phyloP scores from a whole-genome alignment of 768 basidiomycete genomes.

The Galerina sulciceps region DNA sequence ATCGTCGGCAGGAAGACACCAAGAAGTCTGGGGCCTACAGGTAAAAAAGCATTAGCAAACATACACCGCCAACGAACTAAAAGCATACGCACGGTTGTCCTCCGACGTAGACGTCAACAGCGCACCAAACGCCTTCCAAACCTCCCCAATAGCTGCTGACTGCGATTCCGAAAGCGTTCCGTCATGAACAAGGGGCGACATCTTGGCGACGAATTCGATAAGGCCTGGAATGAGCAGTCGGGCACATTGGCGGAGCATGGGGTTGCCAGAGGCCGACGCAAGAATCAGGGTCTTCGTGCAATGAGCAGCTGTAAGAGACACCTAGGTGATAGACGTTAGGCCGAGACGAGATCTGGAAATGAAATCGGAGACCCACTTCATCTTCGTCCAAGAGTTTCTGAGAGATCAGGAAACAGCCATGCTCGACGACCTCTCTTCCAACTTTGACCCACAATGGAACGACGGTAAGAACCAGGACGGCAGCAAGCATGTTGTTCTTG shows the following conservation, averaged over 20 bases:
- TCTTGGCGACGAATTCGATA: slow-evolving; percentile 77
- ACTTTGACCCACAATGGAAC: slow-evolving; percentile 70
- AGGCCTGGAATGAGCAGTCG: slow-evolving; percentile 78
- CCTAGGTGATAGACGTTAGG: slow-evolving; percentile 41
- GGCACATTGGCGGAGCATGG: slow-evolving; percentile 71
- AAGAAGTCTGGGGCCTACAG: slow-evolving; percentile 65
- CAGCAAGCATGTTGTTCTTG: slow-evolving; percentile 88
- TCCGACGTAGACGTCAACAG: slow-evolving; percentile 63
- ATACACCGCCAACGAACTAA: neutral
- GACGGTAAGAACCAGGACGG: slow-evolving; percentile 84
- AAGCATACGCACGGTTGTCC: slow-evolving; percentile 58
- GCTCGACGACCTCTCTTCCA: slow-evolving; percentile 78
- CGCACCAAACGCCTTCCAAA: slow-evolving; percentile 78
- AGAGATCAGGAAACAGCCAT: slow-evolving; percentile 81
- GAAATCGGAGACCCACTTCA: slow-evolving; percentile 52
- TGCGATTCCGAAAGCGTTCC: slow-evolving; percentile 59
- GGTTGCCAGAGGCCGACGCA: slow-evolving; percentile 69
- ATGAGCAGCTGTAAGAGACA: slow-evolving; percentile 84
- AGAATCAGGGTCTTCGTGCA: slow-evolving; percentile 85
- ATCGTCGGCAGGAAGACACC: slow-evolving; percentile 78
- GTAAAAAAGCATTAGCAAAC: slow-evolving; percentile 9
- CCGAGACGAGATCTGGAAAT: neutral
- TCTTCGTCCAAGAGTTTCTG: slow-evolving; percentile 74
- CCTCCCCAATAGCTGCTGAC: slow-evolving; percentile 70
- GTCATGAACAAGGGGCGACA: slow-evolving; percentile 66